Conservation (phyloP, 2,329 filamentous ascomycete genomes). For the Venturia asperata region DNA sequence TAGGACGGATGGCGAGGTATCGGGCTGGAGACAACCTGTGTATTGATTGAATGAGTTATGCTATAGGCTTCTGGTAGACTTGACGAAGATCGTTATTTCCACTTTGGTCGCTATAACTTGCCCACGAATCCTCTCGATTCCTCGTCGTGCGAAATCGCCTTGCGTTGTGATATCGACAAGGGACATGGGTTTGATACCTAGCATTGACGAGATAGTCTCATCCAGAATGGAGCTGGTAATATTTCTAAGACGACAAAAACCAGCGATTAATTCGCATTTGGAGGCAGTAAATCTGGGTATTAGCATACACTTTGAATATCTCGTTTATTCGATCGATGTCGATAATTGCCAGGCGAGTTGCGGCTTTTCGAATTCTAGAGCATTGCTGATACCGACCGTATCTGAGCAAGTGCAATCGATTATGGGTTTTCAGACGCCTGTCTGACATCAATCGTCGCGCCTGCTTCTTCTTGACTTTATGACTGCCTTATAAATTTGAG, state of each 20-base stretch:
- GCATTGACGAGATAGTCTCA: conserved; percentile 17
- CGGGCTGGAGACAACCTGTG: conserved; percentile 7
- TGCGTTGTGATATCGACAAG: neutral
- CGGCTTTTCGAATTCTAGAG: no score
- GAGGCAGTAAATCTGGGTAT: neutral
- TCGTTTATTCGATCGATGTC: no score
- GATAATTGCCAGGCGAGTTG: neutral
- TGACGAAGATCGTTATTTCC: conserved; percentile 6
- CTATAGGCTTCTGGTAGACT: neutral
- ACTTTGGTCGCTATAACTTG: no score
- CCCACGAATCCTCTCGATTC: no score
- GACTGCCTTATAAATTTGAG: no score
- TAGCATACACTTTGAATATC: neutral
- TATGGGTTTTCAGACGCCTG: no score
- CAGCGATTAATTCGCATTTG: neutral
- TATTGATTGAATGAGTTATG: no score
- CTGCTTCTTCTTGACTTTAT: no score
- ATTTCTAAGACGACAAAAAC: conserved; percentile 1
- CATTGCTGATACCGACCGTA: no score
- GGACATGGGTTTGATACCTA: neutral
- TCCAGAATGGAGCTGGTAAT: conserved; percentile 8
- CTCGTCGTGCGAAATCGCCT: neutral
- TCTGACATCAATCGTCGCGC: no score
- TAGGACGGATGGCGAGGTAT: neutral
- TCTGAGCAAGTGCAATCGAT: no score